Conservation (phyloP, 1,284 basidiomycete genomes). For the Tranzscheliella williamsii region DNA sequence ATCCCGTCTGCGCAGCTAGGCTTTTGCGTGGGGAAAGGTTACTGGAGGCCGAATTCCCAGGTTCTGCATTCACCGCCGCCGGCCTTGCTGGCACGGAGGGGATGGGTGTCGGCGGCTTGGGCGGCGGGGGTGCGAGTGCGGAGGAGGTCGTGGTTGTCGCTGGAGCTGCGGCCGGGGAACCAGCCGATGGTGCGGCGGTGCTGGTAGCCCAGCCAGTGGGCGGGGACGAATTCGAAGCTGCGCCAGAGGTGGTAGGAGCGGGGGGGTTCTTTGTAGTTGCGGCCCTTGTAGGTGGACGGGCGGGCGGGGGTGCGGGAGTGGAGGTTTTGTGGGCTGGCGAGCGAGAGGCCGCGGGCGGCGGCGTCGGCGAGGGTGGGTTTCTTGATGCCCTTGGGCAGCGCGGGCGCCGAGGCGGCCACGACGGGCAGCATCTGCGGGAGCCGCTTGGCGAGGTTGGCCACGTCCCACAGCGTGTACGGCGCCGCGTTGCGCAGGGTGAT, state of each 20-base stretch:
- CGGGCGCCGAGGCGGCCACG: constrained; percentile 59
- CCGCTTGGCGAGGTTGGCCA: constrained; percentile 42
- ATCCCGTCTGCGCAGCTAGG: no score
- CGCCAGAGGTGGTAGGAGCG: constrained; percentile 75
- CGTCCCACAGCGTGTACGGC: constrained; percentile 86
- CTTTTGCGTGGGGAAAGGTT: no score
- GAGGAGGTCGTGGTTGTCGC: constrained; percentile 47
- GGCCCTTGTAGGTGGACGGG: not conserved
- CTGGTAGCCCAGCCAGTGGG: constrained; percentile 78
- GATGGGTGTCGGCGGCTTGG: not conserved
- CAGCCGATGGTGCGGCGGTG: constrained; percentile 88
- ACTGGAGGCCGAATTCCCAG: constrained; percentile 50
- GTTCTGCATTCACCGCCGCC: constrained; percentile 53
- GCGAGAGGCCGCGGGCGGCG: constrained; percentile 15
- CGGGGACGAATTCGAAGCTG: constrained; percentile 79
- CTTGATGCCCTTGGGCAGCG: constrained; percentile 40
- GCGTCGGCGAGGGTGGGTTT: constrained; percentile 35
- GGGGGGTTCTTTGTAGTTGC: constrained; percentile 63
- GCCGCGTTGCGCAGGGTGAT: constrained; percentile 82
- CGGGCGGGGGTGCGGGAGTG: constrained; percentile 4
- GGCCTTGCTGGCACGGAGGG: constrained; percentile 22
- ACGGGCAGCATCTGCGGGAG: constrained; percentile 66
- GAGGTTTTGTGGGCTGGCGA: constrained; percentile 17
- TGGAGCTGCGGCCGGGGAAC: constrained; percentile 58
- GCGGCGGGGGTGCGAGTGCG: constrained; percentile 9